Evolutionary conservation across 2,329 filamentous ascomycete species (phyloP).

Genomic region (Xylaria sp.): DNA sequence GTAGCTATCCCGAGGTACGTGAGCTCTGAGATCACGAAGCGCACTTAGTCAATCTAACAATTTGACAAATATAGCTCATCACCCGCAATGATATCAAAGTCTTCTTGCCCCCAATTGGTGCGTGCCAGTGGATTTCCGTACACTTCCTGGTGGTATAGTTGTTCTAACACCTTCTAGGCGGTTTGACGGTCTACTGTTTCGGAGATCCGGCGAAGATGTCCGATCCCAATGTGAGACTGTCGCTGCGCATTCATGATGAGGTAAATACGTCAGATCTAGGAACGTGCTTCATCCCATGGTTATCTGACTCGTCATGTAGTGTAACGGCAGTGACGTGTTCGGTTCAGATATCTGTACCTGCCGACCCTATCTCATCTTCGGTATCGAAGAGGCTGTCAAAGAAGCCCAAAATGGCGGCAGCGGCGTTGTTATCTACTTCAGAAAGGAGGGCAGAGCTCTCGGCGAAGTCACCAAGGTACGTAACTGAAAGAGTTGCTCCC

Average conservation of each 20-base stretch:
- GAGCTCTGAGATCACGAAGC: background rate
- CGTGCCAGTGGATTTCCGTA: conserved; percentile 8
- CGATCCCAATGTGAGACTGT: conserved; percentile 72
- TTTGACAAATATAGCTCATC: conserved; percentile 56
- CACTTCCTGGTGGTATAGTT: background rate
- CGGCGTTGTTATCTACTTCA: conserved; percentile 96
- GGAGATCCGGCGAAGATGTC: conserved; percentile 92
- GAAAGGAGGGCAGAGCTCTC: conserved; percentile 90
- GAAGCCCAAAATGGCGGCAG: conserved; percentile 91
- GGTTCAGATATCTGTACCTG: conserved; percentile 98
- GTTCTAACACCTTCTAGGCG: conserved; percentile 44
- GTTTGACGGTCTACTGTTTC: conserved; percentile 94
- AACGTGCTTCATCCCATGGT: background rate
- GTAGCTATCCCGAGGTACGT: conserved; percentile 78
- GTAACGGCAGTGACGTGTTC: conserved; percentile 96
- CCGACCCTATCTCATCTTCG: conserved; percentile 90
- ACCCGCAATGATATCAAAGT: conserved; percentile 92
- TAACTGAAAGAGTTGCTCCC: background rate
- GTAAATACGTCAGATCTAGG: conserved; percentile 33
- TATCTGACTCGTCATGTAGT: conserved; percentile 40
- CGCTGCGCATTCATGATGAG: conserved; percentile 73
- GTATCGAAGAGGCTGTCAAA: conserved; percentile 94
- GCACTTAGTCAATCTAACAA: conserved; percentile 5
- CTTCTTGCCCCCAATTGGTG: conserved; percentile 88
- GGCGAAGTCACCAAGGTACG: conserved; percentile 93